These are phyloP conservation scores for Hypericum perforatum DNA, from an alignment of 345 rosid genomes.

Conservation along the genomic window DNA sequence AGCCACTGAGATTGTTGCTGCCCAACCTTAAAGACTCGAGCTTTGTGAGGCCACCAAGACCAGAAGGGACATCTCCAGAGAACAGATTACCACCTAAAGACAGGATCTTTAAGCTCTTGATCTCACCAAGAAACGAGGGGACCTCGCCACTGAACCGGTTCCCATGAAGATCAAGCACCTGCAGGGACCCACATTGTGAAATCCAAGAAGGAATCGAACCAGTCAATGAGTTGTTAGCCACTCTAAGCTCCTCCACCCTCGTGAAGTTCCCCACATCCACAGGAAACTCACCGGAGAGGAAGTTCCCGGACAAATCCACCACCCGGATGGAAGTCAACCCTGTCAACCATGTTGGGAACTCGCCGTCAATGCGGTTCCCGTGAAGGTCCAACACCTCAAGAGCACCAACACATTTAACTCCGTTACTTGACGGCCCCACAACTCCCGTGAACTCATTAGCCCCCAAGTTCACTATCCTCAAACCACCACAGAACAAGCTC, in stretches of 20 bases:
- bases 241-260: constrained; percentile 45
- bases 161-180: constrained; percentile 58
- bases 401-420: constrained; percentile 35
- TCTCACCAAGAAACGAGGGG: constrained; percentile 50
- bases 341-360: constrained; percentile 62
- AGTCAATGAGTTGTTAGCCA: constrained; percentile 60
- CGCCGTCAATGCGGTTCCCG: constrained; percentile 41
- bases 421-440: constrained; percentile 22
- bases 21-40: constrained; percentile 50
- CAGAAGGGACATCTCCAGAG: constrained; percentile 53
- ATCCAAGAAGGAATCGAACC: constrained; percentile 55
- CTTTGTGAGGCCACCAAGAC: constrained; percentile 33
- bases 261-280: constrained; percentile 43
- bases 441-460: constrained; percentile 43
- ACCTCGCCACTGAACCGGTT: constrained; percentile 51
- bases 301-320: constrained; percentile 66
- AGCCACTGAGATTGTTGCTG: constrained; percentile 46
- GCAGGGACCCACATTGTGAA: constrained; percentile 51
- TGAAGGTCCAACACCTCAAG: constrained; percentile 59
- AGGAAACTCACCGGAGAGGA: constrained; percentile 57
- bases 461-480: constrained; percentile 57
- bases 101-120: constrained; percentile 46
- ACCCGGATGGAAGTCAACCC: constrained; percentile 26
- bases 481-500: constrained; percentile 55
- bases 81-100: constrained; percentile 58